Conservation (phyloP, 495 filamentous ascomycete species). For the Penicilliopsis zonata region DNA sequence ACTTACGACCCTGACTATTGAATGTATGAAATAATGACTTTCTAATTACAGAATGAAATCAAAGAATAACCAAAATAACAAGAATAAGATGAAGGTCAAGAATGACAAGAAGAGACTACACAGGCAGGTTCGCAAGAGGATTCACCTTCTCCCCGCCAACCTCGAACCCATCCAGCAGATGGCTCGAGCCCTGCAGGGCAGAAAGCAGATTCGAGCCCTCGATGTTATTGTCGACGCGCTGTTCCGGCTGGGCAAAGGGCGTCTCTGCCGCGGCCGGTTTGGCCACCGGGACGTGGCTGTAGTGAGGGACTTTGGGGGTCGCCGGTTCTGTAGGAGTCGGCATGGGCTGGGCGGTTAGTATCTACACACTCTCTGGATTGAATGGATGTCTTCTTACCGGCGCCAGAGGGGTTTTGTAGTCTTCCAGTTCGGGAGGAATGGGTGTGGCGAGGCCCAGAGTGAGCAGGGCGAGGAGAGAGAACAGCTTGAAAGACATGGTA, state of each 20-base stretch:
- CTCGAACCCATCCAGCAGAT: background rate
- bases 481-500: too few relatives aligned
- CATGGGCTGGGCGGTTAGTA: background rate
- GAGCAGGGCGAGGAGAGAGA: background rate
- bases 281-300: background rate
- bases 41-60: background rate
- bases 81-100: background rate
- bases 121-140: background rate
- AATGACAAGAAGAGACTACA: background rate
- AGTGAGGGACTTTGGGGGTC: background rate
- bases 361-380: background rate
- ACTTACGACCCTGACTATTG: conserved; percentile 1
- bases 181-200: background rate
- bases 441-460: background rate
- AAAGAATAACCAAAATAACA: background rate
- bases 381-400: background rate
- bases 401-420: background rate
- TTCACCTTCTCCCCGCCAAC: background rate
- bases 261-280: background rate
- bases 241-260: background rate
- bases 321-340: background rate
- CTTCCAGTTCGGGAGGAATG: background rate
- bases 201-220: background rate
- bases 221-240: background rate
- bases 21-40: background rate